Evolutionary conservation across 768 basidiomycete species (phyloP).

Genomic region (Suillus weaverae): DNA sequence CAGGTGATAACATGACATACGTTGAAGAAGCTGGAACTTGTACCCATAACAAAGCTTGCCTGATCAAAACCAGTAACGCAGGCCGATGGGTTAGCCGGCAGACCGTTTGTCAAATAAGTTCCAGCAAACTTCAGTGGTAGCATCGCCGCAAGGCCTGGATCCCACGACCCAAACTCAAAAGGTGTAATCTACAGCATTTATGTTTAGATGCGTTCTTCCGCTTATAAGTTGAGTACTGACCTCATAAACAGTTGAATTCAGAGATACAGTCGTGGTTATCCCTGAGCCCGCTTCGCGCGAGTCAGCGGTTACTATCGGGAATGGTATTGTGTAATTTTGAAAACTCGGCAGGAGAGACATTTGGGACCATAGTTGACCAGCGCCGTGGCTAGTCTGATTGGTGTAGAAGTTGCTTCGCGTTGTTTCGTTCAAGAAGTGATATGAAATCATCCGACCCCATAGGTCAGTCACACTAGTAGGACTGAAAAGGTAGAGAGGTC

Average conservation of each 20-base stretch:
- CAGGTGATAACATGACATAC: slow-evolving; percentile 30
- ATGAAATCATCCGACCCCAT: slow-evolving; percentile 63
- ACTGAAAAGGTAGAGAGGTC: slow-evolving; percentile 30
- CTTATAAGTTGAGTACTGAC: slow-evolving; percentile 35
- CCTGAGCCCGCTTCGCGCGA: slow-evolving; percentile 50
- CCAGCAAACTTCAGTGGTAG: slow-evolving; percentile 64
- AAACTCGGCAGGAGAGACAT: slow-evolving; percentile 53
- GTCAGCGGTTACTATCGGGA: slow-evolving; percentile 65
- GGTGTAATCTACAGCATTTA: slow-evolving; percentile 48
- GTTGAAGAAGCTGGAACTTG: slow-evolving; percentile 70
- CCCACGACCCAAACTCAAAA: slow-evolving; percentile 73
- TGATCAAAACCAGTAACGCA: slow-evolving; percentile 80
- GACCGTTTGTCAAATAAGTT: slow-evolving; percentile 59
- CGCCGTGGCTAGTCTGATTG: slow-evolving; percentile 60
- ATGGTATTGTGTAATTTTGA: slow-evolving; percentile 51
- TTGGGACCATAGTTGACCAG: slow-evolving; percentile 69
- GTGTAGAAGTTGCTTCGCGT: slow-evolving; percentile 58
- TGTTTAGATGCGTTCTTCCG: background rate
- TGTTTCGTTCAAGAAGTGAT: slow-evolving; percentile 74
- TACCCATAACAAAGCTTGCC: slow-evolving; percentile 71
- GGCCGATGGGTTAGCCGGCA: slow-evolving; percentile 49
- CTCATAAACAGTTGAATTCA: slow-evolving; percentile 56
- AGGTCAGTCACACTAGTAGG: slow-evolving; percentile 66
- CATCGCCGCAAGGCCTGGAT: slow-evolving; percentile 71
- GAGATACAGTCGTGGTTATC: slow-evolving; percentile 37